Percentiles rank a stretch among this genome's conserved stretches.
Evolutionary conservation across 371 early-diverging fungal species (phyloP).

Genomic region (Mortierella sp.): DNA sequence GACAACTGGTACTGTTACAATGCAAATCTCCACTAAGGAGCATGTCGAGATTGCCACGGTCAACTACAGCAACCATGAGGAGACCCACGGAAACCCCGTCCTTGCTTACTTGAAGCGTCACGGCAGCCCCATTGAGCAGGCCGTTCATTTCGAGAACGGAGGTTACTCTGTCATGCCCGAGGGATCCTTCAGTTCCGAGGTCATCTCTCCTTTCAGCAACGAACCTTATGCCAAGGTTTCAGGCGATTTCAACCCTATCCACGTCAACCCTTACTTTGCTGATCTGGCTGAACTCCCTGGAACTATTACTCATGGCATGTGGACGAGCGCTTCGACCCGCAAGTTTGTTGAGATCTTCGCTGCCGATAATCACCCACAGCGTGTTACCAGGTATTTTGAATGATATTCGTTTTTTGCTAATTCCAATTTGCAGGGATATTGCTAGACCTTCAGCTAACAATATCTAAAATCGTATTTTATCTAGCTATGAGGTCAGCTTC

Average conservation of each 20-base stretch:
- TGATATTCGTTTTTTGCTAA: not conserved
- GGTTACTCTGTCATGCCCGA: conserved; percentile 95
- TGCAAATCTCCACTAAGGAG: conserved; percentile 89
- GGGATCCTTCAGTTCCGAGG: conserved; percentile 86
- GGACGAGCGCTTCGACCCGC: conserved; percentile 95
- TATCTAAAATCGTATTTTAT: not conserved
- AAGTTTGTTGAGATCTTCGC: conserved; percentile 96
- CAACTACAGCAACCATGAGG: conserved; percentile 78
- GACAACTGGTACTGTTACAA: conserved; percentile 85
- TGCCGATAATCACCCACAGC: conserved; percentile 94
- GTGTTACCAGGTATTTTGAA: conserved; percentile 69
- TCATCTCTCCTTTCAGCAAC: conserved; percentile 86
- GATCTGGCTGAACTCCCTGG: conserved; percentile 92
- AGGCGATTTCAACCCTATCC: conserved; percentile 96
- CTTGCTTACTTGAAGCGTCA: conserved; percentile 85
- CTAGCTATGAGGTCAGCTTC: conserved; percentile 83
- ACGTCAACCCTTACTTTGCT: conserved; percentile 97
- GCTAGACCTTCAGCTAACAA: not conserved
- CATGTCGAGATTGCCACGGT: conserved; percentile 88
- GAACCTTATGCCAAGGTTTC: conserved; percentile 91
- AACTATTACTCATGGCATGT: conserved; percentile 98
- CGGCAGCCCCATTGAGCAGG: conserved; percentile 87
- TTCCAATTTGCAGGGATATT: not conserved
- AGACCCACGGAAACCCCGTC: conserved; percentile 83
- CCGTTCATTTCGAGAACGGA: conserved; percentile 85